A percentile compares a stretch with the other conserved stretches of the same genome.
These are phyloP conservation scores for Tremella mesenterica DNA, from an alignment of 768 basidiomycete genomes.

Conservation along the genomic window DNA sequence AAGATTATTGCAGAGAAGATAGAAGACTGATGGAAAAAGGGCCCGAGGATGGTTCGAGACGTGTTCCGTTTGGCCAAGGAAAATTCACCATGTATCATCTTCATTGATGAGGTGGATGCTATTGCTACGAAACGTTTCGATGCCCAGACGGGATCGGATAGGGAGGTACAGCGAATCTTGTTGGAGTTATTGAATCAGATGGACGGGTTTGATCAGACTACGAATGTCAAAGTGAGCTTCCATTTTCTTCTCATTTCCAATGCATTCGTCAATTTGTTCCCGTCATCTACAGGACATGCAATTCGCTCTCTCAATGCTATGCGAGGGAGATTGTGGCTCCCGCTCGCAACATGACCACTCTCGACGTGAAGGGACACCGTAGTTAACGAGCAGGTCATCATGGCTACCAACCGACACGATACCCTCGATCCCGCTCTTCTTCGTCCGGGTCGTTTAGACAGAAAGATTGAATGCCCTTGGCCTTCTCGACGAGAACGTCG, in stretches of 20 bases:
- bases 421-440: constrained; percentile 95
- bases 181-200: constrained; percentile 96
- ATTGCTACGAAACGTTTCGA: constrained; percentile 99
- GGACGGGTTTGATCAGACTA: constrained; percentile 99
- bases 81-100: constrained; percentile 95
- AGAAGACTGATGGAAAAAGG: no score
- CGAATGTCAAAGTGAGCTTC: constrained; percentile 78
- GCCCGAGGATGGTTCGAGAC: constrained; percentile 98
- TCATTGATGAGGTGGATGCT: constrained; percentile 89
- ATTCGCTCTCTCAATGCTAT: no score
- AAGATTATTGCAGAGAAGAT: not conserved
- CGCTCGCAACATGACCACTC: no score
- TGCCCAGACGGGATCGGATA: constrained; percentile 96
- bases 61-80: constrained; percentile 96
- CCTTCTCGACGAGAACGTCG: constrained; percentile 92
- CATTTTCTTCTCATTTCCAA: not conserved
- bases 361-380: no score
- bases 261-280: no score
- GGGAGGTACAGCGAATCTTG: constrained; percentile 96
- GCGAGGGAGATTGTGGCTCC: no score
- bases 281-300: no score
- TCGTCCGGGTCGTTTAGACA: constrained; percentile 91
- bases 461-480: constrained; percentile 97
- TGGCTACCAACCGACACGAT: constrained; percentile 98
- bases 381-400: constrained; percentile 70